Base-by-base conservation (phyloP, 73 alveolate species). In the Paramecium tetraurelia region DNA sequence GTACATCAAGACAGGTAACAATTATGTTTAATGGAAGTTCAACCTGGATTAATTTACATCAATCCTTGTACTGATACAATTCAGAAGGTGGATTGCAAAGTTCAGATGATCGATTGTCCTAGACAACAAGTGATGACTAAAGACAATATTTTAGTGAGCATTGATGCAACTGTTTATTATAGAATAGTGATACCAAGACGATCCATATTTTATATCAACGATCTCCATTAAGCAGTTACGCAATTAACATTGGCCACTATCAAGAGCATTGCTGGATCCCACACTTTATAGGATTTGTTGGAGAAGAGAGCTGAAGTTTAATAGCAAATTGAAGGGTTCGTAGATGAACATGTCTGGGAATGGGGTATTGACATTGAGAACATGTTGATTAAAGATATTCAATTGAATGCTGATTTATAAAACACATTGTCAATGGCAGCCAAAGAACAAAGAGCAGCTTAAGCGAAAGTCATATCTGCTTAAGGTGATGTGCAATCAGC, bases 351-450 rank as follows among this genome's bases (percentile, higher is more conserved):
- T 69, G 93, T 87, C 7, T 68, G 86, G 86, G 93, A 87, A 53
- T 87, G 93, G 93, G 93, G 93, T 20, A 87, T 87, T 20, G 93
- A 87, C 31, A 63, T 87, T 21, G 93, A 87, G 70, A 87, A 87
- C 46, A 87, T 87, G 85, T 69, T 87, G 33, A 87, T 87, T 18
- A 87, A 87, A 36, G 93, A 87, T 70, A 68, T 87, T 68, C 44
- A 75, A 41, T 40, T 87, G 27, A 87, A 80, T 70, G 43, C 44
- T 11, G 93, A 87, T 70, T 70, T 87, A 20, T 69, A 87, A 35
- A n/a, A 87, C 44, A 59, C 93, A 2, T 48, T 87, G 12, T 87
- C 93, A 0, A 68, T 80, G 85, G 89, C 93, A 40, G 93, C 93
- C n/a, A 87, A 80, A 41, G 93, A 87, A 70, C 27, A 80, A 48